Percentiles rank a stretch among this genome's conserved stretches.
Evolutionary conservation across 768 basidiomycete genomes (phyloP).

Genomic region (Suillus weaverae): DNA sequence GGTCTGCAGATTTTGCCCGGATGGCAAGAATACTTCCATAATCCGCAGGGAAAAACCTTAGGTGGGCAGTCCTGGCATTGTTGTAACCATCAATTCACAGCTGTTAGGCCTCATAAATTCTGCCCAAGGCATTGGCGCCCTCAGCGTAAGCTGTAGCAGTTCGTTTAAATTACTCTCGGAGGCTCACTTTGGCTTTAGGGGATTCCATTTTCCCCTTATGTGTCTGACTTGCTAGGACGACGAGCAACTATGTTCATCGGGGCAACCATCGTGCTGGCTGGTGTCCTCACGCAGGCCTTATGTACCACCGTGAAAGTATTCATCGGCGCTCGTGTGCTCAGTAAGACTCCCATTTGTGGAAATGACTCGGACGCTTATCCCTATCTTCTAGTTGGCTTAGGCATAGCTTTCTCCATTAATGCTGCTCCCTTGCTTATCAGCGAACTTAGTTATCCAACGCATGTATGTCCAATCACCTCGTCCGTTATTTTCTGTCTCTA

Average conservation of each 20-base stretch:
- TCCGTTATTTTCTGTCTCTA: not conserved
- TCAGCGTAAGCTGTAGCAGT: constrained; percentile 37
- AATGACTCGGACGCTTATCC: not conserved
- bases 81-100: not conserved
- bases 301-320: constrained; percentile 50
- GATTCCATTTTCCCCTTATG: constrained; percentile 60
- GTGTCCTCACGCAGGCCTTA: constrained; percentile 55
- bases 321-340: constrained; percentile 54
- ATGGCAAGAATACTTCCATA: constrained; percentile 57
- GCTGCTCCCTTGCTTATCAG: constrained; percentile 64
- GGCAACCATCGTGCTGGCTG: constrained; percentile 61
- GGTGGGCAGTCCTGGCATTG: constrained; percentile 33
- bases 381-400: constrained; percentile 54
- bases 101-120: constrained; percentile 61
- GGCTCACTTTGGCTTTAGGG: constrained; percentile 35
- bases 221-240: constrained; percentile 64
- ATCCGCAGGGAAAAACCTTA: constrained; percentile 51
- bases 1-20: constrained; percentile 68
- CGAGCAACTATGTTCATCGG: constrained; percentile 60
- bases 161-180: not conserved
- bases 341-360: not conserved
- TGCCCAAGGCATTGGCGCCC: constrained; percentile 59
- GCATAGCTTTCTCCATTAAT: constrained; percentile 60
- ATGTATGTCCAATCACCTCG: constrained; percentile 38
- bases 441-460: constrained; percentile 71